A percentile compares a stretch with the other conserved stretches of the same genome.
These are phyloP conservation scores for Dendrobium huoshanense DNA, from an alignment of 106 monocot genomes.

Conservation along the genomic window DNA sequence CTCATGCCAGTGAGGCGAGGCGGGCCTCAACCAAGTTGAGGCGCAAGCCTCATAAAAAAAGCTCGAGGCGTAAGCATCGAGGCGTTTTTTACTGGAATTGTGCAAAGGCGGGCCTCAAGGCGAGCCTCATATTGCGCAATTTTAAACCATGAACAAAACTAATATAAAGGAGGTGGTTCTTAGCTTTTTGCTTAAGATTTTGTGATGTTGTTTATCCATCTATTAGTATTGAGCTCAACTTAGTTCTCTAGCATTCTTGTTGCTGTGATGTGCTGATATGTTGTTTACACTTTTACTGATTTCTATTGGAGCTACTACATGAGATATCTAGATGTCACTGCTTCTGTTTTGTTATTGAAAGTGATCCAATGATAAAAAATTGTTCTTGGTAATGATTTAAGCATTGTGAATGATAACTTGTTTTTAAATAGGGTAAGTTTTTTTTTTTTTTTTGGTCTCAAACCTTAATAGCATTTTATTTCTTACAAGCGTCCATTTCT, in stretches of 20 bases:
- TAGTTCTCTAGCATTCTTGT: background rate
- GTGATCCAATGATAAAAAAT: background rate
- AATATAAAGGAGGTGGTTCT: background rate
- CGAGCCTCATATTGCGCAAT: too few relatives aligned
- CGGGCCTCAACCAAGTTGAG: too few relatives aligned
- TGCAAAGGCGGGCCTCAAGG: too few relatives aligned
- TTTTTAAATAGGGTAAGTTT: background rate
- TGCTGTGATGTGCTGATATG: background rate
- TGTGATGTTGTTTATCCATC: too few relatives aligned
- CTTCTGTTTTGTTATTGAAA: background rate
- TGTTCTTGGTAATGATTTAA: background rate
- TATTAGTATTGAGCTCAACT: background rate
- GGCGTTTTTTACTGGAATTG: too few relatives aligned
- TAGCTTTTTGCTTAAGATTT: background rate
- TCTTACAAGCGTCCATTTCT: background rate
- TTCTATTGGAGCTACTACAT: background rate
- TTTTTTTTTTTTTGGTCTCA: background rate
- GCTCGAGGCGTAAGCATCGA: too few relatives aligned
- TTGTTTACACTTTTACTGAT: background rate
- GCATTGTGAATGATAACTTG: background rate
- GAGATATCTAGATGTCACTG: background rate
- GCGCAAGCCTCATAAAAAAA: too few relatives aligned
- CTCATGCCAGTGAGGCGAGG: too few relatives aligned
- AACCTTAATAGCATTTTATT: background rate
- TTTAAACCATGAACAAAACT: too few relatives aligned